Conservation (phyloP, 371 early-diverging fungal species). For the Mortierella sp. region DNA sequence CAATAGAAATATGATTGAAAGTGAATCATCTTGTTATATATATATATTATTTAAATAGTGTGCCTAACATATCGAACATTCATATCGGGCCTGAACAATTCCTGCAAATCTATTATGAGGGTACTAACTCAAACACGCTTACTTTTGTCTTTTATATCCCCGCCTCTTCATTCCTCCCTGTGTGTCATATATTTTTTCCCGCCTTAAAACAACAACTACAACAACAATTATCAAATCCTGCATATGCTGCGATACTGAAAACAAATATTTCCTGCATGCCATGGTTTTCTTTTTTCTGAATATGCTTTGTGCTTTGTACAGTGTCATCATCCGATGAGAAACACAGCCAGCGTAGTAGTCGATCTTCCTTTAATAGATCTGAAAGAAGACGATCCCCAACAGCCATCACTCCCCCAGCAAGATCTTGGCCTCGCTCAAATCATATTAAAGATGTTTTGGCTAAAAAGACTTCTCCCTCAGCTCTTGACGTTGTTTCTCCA, state of each 20-base stretch:
- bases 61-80: background rate
- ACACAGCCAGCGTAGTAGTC: conserved; percentile 1
- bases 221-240: background rate
- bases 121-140: background rate
- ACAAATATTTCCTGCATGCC: background rate
- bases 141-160: background rate
- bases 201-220: too few relatives aligned
- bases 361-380: background rate
- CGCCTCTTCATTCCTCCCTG: background rate
- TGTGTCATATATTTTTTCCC: too few relatives aligned
- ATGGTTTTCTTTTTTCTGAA: background rate
- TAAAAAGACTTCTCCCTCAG: conserved; percentile 41
- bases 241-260: background rate
- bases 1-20: conserved; percentile 2
- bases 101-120: background rate
- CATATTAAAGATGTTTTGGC: conserved; percentile 47
- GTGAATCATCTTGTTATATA: too few relatives aligned
- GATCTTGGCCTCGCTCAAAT: conserved; percentile 48
- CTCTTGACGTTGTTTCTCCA: conserved; percentile 49
- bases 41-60: too few relatives aligned
- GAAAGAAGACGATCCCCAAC: background rate
- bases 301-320: background rate
- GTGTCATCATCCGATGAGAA: conserved; percentile 9
- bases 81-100: too few relatives aligned
- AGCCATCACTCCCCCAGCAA: background rate